phyloP scores from a whole-genome alignment of 192 early-diverging fungal genomes.

The Ambispora gerdemannii region DNA sequence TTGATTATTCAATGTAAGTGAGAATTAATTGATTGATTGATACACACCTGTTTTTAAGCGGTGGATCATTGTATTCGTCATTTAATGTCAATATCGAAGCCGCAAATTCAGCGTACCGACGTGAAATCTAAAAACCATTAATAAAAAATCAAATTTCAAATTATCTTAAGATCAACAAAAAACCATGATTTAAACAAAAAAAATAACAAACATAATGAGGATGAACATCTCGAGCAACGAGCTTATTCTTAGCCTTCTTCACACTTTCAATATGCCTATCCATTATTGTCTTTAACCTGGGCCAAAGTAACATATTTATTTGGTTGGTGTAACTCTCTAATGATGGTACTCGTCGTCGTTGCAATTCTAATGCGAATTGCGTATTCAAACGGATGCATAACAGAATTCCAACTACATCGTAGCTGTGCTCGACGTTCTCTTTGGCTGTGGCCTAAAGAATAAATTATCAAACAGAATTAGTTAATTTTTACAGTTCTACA shows the following conservation, averaged over 20 bases:
- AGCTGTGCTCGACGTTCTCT: constrained; percentile 68
- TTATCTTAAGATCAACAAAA: constrained; percentile 8
- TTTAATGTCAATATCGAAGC: constrained; percentile 89
- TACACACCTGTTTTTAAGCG: constrained; percentile 68
- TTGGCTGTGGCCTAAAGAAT: constrained; percentile 55
- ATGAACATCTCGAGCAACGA: constrained; percentile 69
- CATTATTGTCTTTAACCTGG: constrained; percentile 77
- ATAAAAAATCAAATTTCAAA: not conserved
- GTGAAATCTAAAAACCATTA: constrained; percentile 55
- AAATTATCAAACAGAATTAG: constrained; percentile 24
- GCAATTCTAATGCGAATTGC: constrained; percentile 76
- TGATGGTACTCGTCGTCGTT: constrained; percentile 72
- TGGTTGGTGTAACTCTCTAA: constrained; percentile 87
- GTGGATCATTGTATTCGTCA: constrained; percentile 81
- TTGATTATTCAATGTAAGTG: not conserved
- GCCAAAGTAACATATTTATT: constrained; percentile 93
- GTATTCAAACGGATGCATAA: constrained; percentile 87
- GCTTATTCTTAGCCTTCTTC: constrained; percentile 65
- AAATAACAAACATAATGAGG: constrained; percentile 71
- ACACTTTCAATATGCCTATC: constrained; percentile 91
- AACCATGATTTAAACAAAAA: not conserved
- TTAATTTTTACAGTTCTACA: constrained; percentile 31
- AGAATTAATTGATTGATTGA: not conserved
- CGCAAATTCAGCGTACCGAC: constrained; percentile 91
- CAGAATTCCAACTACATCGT: constrained; percentile 87